A percentile compares a stretch with the other conserved stretches of the same genome.
phyloP scores from a whole-genome alignment of 2,329 filamentous ascomycete species.

The Phaeosphaeriaceae sp. region DNA sequence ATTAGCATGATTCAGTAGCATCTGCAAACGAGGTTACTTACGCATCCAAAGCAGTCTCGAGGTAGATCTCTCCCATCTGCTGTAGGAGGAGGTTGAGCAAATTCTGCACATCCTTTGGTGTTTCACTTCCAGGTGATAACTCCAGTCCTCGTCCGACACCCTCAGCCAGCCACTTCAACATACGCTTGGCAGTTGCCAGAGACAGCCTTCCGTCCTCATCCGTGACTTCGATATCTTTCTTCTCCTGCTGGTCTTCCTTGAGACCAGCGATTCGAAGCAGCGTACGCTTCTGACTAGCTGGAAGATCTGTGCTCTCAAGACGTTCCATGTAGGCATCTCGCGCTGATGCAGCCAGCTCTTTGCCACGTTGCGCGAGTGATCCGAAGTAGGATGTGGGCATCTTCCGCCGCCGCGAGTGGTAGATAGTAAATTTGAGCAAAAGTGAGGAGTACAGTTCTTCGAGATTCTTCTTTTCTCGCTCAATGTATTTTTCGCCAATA shows the following conservation, averaged over 20 bases:
- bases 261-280: constrained; percentile 88
- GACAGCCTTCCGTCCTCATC: constrained; percentile 88
- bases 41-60: constrained; percentile 70
- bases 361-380: constrained; percentile 86
- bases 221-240: constrained; percentile 86
- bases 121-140: constrained; percentile 85
- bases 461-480: constrained; percentile 70
- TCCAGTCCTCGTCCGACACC: constrained; percentile 90
- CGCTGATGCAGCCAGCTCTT: constrained; percentile 84
- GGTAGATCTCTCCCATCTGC: constrained; percentile 84
- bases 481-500: constrained; percentile 69
- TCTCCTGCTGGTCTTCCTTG: constrained; percentile 74
- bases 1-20: constrained; percentile 13
- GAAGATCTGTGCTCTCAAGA: constrained; percentile 87
- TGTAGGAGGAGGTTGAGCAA: constrained; percentile 83
- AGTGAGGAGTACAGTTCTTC: constrained; percentile 89
- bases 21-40: constrained; percentile 35
- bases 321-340: constrained; percentile 91
- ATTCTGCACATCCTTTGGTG: constrained; percentile 89
- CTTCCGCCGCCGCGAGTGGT: constrained; percentile 87
- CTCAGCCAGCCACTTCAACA: constrained; percentile 97
- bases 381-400: constrained; percentile 91
- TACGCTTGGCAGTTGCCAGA: constrained; percentile 89
- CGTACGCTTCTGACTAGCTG: constrained; percentile 86
- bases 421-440: constrained; percentile 96